A percentile compares a stretch with the other conserved stretches of the same genome.
Evolutionary conservation across 257 asterid genomes (phyloP).

Genomic region (Gardenia jasminoides): DNA sequence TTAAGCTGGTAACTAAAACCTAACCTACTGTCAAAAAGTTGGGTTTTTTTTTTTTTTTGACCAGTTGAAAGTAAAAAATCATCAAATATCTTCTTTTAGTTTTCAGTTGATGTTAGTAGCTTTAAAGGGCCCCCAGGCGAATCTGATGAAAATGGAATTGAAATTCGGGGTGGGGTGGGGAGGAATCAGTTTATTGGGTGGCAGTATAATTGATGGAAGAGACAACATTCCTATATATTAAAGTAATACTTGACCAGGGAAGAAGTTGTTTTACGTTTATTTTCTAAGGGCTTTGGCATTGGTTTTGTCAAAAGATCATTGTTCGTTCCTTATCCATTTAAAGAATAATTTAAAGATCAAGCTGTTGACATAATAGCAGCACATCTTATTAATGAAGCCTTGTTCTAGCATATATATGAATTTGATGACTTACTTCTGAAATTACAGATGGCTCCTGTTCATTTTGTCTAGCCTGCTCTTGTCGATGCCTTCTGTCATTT

Average conservation of each 20-base stretch:
- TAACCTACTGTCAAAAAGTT: background rate
- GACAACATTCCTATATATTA: conserved; percentile 30
- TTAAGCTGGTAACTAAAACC: background rate
- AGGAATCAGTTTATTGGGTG: background rate
- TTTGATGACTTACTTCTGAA: conserved; percentile 15
- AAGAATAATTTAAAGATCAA: conserved; percentile 37
- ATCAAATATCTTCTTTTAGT: background rate
- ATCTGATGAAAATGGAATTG: too few species aligned
- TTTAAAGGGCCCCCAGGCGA: background rate
- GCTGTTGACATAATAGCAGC: conserved; percentile 35
- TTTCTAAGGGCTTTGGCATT: conserved; percentile 28
- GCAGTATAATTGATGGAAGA: conserved; percentile 14
- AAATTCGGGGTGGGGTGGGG: background rate
- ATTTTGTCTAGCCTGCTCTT: conserved; percentile 5
- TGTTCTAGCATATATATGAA: conserved; percentile 30
- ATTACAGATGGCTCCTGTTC: conserved; percentile 24
- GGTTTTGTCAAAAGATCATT: conserved; percentile 54
- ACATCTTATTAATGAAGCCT: conserved; percentile 37
- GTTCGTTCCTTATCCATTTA: conserved; percentile 53
- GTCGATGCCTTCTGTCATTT: conserved; percentile 9
- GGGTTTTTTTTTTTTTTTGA: background rate
- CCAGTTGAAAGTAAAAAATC: background rate
- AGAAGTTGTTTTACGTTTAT: conserved; percentile 9
- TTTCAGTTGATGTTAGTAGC: background rate
- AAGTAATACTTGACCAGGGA: conserved; percentile 13